Base-by-base conservation (phyloP, 2,329 filamentous ascomycete genomes). In the Podosphaera leucotricha region DNA sequence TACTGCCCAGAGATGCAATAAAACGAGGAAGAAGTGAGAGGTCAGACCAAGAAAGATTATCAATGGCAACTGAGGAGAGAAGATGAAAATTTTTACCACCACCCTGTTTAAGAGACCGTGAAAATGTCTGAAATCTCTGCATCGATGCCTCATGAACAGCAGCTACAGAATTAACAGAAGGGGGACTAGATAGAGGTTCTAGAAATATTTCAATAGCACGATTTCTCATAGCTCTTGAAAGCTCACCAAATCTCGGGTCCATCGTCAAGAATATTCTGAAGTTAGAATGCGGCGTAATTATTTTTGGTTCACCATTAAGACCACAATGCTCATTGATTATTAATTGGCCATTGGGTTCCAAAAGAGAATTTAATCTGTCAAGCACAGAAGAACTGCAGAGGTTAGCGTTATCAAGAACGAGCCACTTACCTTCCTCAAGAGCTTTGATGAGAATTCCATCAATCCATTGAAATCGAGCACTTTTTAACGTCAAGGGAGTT, bases 181-280 rank as follows among this genome's bases (percentile, higher is more conserved):
- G 6, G 3, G 28, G 16, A 20, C 6, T 38, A 5, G 43, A 22
- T 7, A 55, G 24, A 37, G 60, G 59, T 49, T 75, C 67, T 39
- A 98, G 66, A 54, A 77, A 90, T 8, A 98, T 79, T 60, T 98
- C 92, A 21, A 94, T 70, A 41, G 85, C 85, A 59, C 90, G 75
- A 61, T 98, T 98, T 46, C 92, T 71, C 90, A 98, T 98, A 0
- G 90, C 90, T 49, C 90, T 72, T 2, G 90, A 98, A 7, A 98
- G 67, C 59, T 98, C 90, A 16, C 90, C 92, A 59, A 93, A 82
- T 42, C 78, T 75, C 39, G 90, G 77, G 59, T 98, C 87, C 65
- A 92, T 80, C 0, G 87, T 95, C 57, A 98, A 65, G 61, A 98
- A 95, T 18, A 98, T 75, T 46, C 87, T 72, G 61, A 98, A 98